Base-by-base conservation (phyloP, 768 basidiomycete genomes). In the Austroboletus festivus region DNA sequence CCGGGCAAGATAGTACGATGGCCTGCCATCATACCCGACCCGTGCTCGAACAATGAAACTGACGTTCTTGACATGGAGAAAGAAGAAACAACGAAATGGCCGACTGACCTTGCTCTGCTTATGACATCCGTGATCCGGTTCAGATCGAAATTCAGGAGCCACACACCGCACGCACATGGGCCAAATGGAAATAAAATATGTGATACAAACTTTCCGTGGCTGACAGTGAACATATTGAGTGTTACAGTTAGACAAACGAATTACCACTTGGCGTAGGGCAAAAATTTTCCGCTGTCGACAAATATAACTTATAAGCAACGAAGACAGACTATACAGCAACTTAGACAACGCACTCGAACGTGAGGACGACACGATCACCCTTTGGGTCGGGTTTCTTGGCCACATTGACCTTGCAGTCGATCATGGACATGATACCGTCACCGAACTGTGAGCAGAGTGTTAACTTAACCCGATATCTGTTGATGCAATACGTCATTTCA, bases 351-450 rank as follows among this genome's bases (percentile, higher is more conserved):
- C 57, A 90, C 88, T 91, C 86, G 53, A 89, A 89, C 2, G 83
- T 89, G 51, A 91, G 71, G 16, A 89, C 58, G 9, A 89, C 83
- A 38, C 89, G 85, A 56, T 90, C 87, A 30, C 88, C 88, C 59
- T 84, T 86, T 15, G 86, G 86, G 57, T 89, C 80, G 15, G 76
- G 73, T 64, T 90, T 89, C 69, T 73, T 80, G 52, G 79, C 72
- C 38, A 90, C 72, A 40, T 73, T 74, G 51, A 90, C 75, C 55
- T 79, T 82, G 67, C 88, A 90, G 63, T 91, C 88, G 48, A 90
- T 89, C 85, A 90, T 87, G 18, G 85, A 86, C 86, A 90, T 89
- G 51, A 91, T 90, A 5, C 89, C 88, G 58, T 91, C 89, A 5
- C 89, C 89, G 53, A 89, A 90, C 85, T 87, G 42, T 11, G 9